Conservation (phyloP, 306 rosid species). For the Glycyrrhiza uralensis region DNA sequence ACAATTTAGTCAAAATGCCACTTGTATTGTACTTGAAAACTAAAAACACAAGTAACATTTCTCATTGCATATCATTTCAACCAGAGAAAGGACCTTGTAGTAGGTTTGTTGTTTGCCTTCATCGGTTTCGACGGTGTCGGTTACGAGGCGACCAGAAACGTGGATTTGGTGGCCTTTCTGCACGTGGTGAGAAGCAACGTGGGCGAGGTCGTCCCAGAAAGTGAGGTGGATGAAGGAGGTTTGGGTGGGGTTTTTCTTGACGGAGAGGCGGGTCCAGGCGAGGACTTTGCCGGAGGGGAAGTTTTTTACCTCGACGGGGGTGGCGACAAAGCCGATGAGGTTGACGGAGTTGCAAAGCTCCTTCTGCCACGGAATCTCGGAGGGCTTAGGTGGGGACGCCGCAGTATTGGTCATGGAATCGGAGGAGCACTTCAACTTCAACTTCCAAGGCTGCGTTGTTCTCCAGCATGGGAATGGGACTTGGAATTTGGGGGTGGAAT, state of each 20-base stretch:
- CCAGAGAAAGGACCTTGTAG: constrained; percentile 60
- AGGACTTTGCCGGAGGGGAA: constrained; percentile 70
- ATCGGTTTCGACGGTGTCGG: constrained; percentile 65
- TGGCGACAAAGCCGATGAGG: constrained; percentile 74
- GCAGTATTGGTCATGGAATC: not conserved
- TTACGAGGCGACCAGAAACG: constrained; percentile 72
- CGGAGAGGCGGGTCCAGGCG: constrained; percentile 85
- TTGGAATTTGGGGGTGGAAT: constrained; percentile 10
- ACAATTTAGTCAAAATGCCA: not conserved
- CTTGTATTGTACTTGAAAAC: too few relatives aligned
- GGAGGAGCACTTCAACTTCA: constrained; percentile 34
- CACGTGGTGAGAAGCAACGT: constrained; percentile 71
- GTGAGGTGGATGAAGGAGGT: constrained; percentile 67
- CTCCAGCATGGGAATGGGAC: not conserved
- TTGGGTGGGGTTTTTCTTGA: constrained; percentile 69
- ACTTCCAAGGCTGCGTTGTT: not conserved
- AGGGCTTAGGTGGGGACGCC: constrained; percentile 58
- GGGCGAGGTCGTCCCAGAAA: constrained; percentile 91
- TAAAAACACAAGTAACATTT: not conserved
- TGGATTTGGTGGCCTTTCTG: constrained; percentile 71
- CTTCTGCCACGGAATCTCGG: constrained; percentile 85
- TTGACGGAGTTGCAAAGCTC: constrained; percentile 75
- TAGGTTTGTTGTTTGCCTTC: constrained; percentile 79
- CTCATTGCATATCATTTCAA: not conserved
- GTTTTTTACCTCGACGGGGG: constrained; percentile 69